phyloP scores from a whole-genome alignment of 371 early-diverging fungal genomes.

The Globomyces sp. region DNA sequence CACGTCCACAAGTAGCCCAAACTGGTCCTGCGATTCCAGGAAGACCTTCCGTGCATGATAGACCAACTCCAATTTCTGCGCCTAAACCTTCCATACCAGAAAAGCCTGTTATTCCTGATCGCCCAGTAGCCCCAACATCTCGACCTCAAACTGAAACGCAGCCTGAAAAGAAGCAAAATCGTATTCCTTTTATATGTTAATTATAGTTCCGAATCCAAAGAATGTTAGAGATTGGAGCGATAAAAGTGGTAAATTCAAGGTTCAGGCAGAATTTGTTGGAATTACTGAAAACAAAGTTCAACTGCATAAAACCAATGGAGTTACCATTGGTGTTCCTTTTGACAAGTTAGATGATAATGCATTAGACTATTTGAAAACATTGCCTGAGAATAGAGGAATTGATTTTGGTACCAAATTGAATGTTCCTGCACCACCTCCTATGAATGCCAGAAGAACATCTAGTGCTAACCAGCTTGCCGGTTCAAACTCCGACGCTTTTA shows the following conservation, averaged over 20 bases:
- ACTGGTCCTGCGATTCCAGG: background rate
- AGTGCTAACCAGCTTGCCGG: slow-evolving; percentile 29
- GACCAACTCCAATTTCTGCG: slow-evolving; percentile 5
- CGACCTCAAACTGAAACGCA: slow-evolving; percentile 20
- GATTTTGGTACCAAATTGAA: slow-evolving; percentile 16
- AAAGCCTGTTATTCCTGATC: slow-evolving; percentile 11
- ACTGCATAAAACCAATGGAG: slow-evolving; percentile 90
- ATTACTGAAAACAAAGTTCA: slow-evolving; percentile 75
- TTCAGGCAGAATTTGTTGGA: slow-evolving; percentile 83
- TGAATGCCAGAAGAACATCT: slow-evolving; percentile 32
- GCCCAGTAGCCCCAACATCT: slow-evolving; percentile 33
- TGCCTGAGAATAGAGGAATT: slow-evolving; percentile 37
- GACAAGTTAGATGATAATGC: slow-evolving; percentile 82
- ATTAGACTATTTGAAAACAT: slow-evolving; percentile 40
- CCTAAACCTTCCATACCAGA: slow-evolving; percentile 8
- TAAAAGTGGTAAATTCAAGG: slow-evolving; percentile 84
- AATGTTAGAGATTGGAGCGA: slow-evolving; percentile 91
- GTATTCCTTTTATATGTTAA: no score
- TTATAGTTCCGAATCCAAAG: slow-evolving; percentile 44
- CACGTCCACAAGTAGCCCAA: background rate
- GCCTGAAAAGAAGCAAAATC: slow-evolving; percentile 11
- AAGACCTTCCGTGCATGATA: background rate
- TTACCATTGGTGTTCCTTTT: slow-evolving; percentile 88
- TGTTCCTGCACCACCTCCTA: slow-evolving; percentile 24
- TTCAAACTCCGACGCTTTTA: slow-evolving; percentile 21